Conservation (phyloP, 257 asterid species). For the Plantago ovata region DNA sequence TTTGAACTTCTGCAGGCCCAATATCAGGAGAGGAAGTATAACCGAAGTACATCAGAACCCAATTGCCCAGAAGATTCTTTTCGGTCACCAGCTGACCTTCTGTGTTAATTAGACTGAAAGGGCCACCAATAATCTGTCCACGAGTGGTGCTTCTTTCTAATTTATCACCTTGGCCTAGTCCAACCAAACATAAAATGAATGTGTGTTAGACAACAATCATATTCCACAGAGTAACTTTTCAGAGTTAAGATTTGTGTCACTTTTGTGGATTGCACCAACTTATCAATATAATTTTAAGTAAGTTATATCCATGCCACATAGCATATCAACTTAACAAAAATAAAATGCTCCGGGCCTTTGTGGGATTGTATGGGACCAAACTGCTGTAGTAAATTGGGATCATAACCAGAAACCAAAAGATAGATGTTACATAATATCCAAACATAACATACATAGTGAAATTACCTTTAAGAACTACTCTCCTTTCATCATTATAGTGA, state of each 20-base stretch:
- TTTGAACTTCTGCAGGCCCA: slow-evolving; percentile 92
- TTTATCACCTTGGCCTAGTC: slow-evolving; percentile 78
- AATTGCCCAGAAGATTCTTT: slow-evolving; percentile 68
- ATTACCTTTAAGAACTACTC: slow-evolving; percentile 86
- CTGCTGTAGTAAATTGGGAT: neutral
- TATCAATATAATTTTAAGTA: too few relatives aligned
- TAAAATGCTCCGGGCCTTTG: neutral
- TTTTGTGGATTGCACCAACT: too few relatives aligned
- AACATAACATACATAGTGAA: neutral
- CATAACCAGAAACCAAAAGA: neutral
- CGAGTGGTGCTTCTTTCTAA: slow-evolving; percentile 75
- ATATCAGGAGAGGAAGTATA: slow-evolving; percentile 96
- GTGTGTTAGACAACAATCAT: too few relatives aligned
- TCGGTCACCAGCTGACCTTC: slow-evolving; percentile 73
- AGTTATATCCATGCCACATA: neutral
- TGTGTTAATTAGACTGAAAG: slow-evolving; percentile 67
- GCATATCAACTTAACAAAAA: slow-evolving; percentile 8
- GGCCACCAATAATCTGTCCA: slow-evolving; percentile 95
- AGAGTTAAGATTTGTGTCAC: too few relatives aligned
- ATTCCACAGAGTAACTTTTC: too few relatives aligned
- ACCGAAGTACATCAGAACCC: slow-evolving; percentile 90
- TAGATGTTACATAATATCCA: slow-evolving; percentile 1
- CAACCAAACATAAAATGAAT: neutral
- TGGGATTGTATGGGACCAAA: neutral
- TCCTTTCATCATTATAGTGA: slow-evolving; percentile 80